Percentiles rank a stretch among this genome's conserved stretches.
Conservation (phyloP, 495 filamentous ascomycete genomes). For the Aspergillus bertholletiae region DNA sequence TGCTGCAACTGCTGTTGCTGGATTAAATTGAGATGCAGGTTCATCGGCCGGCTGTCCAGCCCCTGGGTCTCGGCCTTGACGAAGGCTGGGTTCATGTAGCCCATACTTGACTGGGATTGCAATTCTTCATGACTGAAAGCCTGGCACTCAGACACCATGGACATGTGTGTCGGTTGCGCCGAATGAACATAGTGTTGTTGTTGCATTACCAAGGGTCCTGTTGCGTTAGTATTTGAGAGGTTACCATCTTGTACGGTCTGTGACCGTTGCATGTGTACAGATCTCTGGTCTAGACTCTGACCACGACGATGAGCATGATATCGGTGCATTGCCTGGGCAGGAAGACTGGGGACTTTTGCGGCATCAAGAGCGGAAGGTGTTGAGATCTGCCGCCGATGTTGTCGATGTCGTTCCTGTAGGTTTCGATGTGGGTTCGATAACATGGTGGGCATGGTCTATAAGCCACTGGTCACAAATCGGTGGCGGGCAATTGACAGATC, state of each 20-base stretch:
- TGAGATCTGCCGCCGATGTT: conserved; percentile 85
- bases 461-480: conserved; percentile 14
- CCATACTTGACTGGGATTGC: conserved; percentile 23
- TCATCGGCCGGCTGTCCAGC: conserved; percentile 16
- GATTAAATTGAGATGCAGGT: conserved; percentile 22
- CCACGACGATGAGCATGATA: conserved; percentile 65
- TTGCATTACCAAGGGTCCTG: conserved; percentile 69
- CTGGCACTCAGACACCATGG: conserved; percentile 25
- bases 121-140: conserved; percentile 35
- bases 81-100: conserved; percentile 17
- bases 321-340: conserved; percentile 50
- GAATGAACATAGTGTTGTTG: conserved; percentile 48
- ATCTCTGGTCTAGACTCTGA: conserved; percentile 71
- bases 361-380: conserved; percentile 73
- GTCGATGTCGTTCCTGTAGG: conserved; percentile 66
- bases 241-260: conserved; percentile 48
- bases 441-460: conserved; percentile 49
- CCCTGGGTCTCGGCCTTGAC: conserved; percentile 11
- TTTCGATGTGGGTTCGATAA: conserved; percentile 67
- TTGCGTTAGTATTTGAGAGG: conserved; percentile 64
- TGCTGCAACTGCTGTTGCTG: conserved; percentile 25
- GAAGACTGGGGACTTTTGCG: conserved; percentile 59
- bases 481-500: conserved; percentile 16
- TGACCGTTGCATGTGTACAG: conserved; percentile 46
- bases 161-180: conserved; percentile 15